phyloP scores from a whole-genome alignment of 768 basidiomycete species.

The Tremella fuciformis region DNA sequence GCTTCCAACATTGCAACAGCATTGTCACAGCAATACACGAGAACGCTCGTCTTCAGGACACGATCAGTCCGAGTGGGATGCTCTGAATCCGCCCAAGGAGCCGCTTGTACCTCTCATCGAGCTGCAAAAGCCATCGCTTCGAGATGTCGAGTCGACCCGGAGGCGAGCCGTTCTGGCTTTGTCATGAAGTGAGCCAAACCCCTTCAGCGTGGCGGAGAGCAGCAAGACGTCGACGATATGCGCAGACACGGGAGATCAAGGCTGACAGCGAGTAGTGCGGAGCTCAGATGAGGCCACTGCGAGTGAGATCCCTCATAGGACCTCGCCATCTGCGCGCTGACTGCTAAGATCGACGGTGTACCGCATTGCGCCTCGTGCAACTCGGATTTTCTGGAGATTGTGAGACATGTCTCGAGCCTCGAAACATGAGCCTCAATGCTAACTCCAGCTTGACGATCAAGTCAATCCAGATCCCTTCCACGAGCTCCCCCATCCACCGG shows the following conservation, averaged over 20 bases:
- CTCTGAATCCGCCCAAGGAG: not conserved
- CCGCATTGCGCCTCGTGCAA: slow-evolving; percentile 79
- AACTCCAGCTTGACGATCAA: slow-evolving; percentile 31
- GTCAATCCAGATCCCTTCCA: slow-evolving; percentile 39
- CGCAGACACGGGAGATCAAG: not conserved
- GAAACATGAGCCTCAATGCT: not conserved
- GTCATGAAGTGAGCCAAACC: slow-evolving; percentile 36
- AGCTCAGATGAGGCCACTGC: slow-evolving; percentile 82
- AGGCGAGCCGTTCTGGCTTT: slow-evolving; percentile 43
- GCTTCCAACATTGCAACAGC: no score
- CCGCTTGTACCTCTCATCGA: not conserved
- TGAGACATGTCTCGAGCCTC: slow-evolving; percentile 11
- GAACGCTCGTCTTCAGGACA: no score
- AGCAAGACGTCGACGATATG: not conserved
- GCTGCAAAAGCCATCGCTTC: not conserved
- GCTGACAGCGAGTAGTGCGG: slow-evolving; percentile 61
- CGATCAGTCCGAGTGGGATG: no score
- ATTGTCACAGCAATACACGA: no score
- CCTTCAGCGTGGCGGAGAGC: not conserved
- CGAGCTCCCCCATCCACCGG: slow-evolving; percentile 36
- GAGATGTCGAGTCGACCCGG: slow-evolving; percentile 1
- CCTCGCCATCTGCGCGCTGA: not conserved
- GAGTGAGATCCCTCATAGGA: no score
- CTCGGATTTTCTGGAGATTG: slow-evolving; percentile 79
- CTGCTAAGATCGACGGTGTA: slow-evolving; percentile 23